phyloP scores from a whole-genome alignment of 2,329 filamentous ascomycete species.

The Fusarium abutilonis region DNA sequence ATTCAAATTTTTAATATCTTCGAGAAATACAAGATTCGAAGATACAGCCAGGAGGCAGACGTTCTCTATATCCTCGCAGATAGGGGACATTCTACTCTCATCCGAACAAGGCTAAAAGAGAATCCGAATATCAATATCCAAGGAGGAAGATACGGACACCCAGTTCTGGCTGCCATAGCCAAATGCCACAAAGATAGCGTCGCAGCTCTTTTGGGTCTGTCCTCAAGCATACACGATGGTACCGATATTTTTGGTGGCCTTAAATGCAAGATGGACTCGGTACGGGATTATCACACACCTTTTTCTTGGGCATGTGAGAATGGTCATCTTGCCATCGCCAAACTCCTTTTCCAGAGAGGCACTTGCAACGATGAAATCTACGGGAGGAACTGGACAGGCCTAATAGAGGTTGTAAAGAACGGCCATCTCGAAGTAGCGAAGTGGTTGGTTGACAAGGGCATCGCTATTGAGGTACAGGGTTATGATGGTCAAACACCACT shows the following conservation, averaged over 20 bases:
- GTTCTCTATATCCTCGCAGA: constrained; percentile 29
- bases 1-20: constrained; percentile 3
- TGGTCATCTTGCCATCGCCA: not conserved
- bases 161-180: constrained; percentile 29
- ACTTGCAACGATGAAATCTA: not conserved
- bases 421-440: not conserved
- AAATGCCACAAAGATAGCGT: constrained; percentile 8
- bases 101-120: not conserved
- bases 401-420: not conserved
- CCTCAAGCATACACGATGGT: not conserved
- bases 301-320: not conserved
- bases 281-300: not conserved
- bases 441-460: not conserved
- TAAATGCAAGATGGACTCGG: not conserved
- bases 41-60: not conserved
- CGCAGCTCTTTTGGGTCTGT: constrained; percentile 2
- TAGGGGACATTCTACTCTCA: not conserved
- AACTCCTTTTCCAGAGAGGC: not conserved
- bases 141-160: constrained; percentile 16
- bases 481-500: not conserved
- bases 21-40: not conserved
- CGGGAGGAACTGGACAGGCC: not conserved
- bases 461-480: not conserved
- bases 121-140: not conserved
- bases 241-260: not conserved